Evolutionary conservation across 192 early-diverging fungal species (phyloP), one percentile per base, ranked within the genome.

Genomic region (Dissophora globulifera): DNA sequence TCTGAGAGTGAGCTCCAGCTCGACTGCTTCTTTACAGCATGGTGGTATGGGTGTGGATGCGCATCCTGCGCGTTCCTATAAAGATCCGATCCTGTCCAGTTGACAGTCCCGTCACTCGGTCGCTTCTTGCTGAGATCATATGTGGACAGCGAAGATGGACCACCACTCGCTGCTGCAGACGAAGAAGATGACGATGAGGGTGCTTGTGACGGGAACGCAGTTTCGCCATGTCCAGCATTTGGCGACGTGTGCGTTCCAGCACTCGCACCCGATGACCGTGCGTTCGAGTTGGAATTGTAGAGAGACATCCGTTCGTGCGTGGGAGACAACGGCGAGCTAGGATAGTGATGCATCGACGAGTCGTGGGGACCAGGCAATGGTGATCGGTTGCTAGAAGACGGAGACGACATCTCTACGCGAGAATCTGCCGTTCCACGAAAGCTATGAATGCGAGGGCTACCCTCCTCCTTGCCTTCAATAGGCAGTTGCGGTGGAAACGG

Each of bases 1-100:
- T 66, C 71, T 1, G 71, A 75, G n/a, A 66, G 62, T 19, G 62
- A 66, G 16, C 56, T 60, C 55, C 62, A 65, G 17, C 69, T 74
- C 2, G 69, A 40, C 22, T 74, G 69, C 30, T 74, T 74, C 42
- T 64, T 74, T 16, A 74, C 55, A 13, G 67, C 17, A 9, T 30
- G 69, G 20, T 64, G 61, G 52, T 74, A 64, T 19, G 53, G 65
- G 47, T 67, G 65, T 1, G 65, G n/a, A 27, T 49, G 63, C 10
- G 31, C 10, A 30, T 66, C 54, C 23, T 47, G 46, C 26, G 55
- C 15, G 54, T n/a, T 42, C 33, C 57, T 52, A 31, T 57, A 58
- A 23, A 50, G 60, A n/a, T 57, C 47, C 12, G 41, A 16, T 27
- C 67, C 32, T 30, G 42, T 27, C 71, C 71, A 75, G 33, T 29